A percentile compares a stretch with the other conserved stretches of the same genome.
These are phyloP conservation scores for Xylaria polymorpha DNA, from an alignment of 2,329 filamentous ascomycete genomes.

Conservation along the genomic window DNA sequence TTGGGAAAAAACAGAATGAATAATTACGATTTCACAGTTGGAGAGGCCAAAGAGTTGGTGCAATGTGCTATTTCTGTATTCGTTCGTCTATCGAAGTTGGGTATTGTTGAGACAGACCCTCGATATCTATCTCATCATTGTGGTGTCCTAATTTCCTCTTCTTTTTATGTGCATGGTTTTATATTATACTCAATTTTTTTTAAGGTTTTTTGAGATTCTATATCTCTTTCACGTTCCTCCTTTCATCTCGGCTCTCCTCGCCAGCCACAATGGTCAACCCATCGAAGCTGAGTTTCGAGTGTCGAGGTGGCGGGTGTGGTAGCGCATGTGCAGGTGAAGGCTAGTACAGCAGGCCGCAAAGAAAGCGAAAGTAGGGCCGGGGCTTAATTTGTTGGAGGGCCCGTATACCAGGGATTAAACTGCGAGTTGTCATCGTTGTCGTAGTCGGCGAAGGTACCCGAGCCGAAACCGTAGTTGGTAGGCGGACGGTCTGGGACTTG, in stretches of 20 bases:
- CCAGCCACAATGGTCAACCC: not conserved
- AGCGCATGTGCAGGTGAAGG: not conserved
- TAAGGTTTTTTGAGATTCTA: not conserved
- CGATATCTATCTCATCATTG: not conserved
- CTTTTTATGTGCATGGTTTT: not conserved
- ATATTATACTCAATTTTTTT: slow-evolving; percentile 8
- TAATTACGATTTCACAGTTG: not conserved
- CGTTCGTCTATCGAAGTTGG: not conserved
- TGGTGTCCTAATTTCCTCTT: not conserved
- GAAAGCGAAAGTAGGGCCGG: not conserved
- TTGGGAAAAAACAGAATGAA: not conserved
- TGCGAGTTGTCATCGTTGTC: not conserved
- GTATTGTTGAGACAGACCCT: not conserved
- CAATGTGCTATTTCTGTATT: not conserved
- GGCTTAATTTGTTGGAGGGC: not conserved
- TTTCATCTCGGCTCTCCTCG: not conserved
- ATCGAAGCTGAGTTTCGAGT: not conserved
- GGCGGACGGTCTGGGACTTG: not conserved
- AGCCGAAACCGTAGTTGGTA: not conserved
- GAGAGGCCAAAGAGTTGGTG: not conserved
- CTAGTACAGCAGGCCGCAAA: not conserved
- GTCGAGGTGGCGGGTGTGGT: not conserved
- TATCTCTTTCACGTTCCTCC: not conserved
- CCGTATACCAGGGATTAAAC: not conserved
- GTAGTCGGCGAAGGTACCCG: not conserved